These are phyloP conservation scores for Aspergillus bombycis DNA, from an alignment of 2,329 filamentous ascomycete genomes.

Conservation along the genomic window DNA sequence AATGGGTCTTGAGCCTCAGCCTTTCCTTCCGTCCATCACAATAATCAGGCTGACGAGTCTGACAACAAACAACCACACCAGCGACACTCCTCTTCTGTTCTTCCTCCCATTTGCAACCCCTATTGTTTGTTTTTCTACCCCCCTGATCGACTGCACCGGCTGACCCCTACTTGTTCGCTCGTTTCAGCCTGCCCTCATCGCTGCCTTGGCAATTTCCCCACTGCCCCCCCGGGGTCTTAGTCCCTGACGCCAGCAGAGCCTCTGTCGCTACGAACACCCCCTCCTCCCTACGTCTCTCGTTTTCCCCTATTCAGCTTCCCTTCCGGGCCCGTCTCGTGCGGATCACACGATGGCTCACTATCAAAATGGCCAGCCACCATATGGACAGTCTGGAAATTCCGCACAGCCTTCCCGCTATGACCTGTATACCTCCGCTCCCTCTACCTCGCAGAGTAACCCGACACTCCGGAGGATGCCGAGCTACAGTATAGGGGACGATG, in stretches of 20 bases:
- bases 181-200: constrained; percentile 1
- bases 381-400: constrained; percentile 39
- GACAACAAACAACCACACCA: constrained; percentile 2
- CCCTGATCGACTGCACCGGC: constrained; percentile 1
- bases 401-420: constrained; percentile 42
- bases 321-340: not conserved
- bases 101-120: not conserved
- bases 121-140: not conserved
- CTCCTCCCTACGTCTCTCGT: not conserved
- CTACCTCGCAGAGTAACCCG: constrained; percentile 44
- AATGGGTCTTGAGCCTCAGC: constrained; percentile 4
- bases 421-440: constrained; percentile 41
- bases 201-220: constrained; percentile 6
- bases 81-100: not conserved
- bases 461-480: constrained; percentile 63
- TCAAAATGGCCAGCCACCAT: constrained; percentile 55
- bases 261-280: not conserved
- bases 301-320: not conserved
- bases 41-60: constrained; percentile 3
- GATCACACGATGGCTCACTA: constrained; percentile 57
- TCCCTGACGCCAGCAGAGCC: not conserved
- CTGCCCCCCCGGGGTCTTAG: not conserved
- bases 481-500: constrained; percentile 77
- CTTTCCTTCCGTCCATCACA: not conserved
- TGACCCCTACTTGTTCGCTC: not conserved